A percentile compares a stretch with the other conserved stretches of the same genome.
phyloP scores from a whole-genome alignment of 148 eudicot genomes.

The Amaranthus hypochondriacus region DNA sequence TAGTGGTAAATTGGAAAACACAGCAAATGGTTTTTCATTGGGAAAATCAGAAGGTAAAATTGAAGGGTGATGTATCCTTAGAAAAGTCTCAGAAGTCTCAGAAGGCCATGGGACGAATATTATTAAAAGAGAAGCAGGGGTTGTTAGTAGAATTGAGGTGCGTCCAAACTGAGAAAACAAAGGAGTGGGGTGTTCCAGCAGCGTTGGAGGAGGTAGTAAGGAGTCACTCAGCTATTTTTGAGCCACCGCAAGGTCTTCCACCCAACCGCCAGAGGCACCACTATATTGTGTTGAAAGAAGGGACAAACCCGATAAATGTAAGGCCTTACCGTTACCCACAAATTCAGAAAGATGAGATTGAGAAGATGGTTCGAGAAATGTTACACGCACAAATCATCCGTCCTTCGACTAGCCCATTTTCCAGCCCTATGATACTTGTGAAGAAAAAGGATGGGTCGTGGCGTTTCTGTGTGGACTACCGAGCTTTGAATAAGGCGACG shows the following conservation, averaged over 20 bases:
- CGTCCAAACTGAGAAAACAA: neutral
- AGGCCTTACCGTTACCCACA: neutral
- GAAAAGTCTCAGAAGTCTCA: neutral
- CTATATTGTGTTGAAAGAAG: neutral
- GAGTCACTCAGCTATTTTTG: neutral
- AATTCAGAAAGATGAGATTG: neutral
- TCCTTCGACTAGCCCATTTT: neutral
- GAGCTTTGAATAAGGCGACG: too few relatives aligned
- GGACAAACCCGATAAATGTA: neutral
- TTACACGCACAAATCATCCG: neutral
- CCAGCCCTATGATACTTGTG: too few relatives aligned
- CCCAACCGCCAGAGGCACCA: neutral
- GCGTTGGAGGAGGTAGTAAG: too few relatives aligned
- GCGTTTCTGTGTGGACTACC: too few relatives aligned
- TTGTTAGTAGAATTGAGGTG: neutral
- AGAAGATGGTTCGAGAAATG: neutral
- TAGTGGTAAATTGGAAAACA: neutral
- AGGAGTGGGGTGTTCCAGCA: neutral
- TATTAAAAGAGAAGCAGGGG: neutral
- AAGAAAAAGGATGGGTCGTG: too few relatives aligned
- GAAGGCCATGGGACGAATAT: neutral
- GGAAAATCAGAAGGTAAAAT: neutral
- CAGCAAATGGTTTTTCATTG: neutral
- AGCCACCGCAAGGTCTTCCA: neutral
- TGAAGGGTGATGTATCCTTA: neutral